Evolutionary conservation across 768 basidiomycete species (phyloP).

Genomic region (Tricholoma hemisulphureum): DNA sequence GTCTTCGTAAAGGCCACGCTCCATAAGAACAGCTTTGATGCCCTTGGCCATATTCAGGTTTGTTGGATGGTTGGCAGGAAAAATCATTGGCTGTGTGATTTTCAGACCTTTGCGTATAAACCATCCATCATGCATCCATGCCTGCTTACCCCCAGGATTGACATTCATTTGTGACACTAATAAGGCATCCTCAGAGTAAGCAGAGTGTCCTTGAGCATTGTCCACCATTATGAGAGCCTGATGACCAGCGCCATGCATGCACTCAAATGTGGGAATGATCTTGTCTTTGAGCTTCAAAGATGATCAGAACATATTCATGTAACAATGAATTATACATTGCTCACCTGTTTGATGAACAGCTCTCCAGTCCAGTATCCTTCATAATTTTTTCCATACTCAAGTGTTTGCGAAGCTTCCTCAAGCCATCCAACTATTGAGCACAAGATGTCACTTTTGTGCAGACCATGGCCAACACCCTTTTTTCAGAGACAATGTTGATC

Average conservation of each 20-base stretch:
- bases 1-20: background rate
- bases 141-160: no score
- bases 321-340: background rate
- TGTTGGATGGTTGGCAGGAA: background rate
- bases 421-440: constrained; percentile 33
- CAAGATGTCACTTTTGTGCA: constrained; percentile 35
- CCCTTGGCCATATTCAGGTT: background rate
- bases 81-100: background rate
- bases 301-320: background rate
- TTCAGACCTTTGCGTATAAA: background rate
- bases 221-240: no score
- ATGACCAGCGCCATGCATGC: background rate
- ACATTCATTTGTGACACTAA: no score
- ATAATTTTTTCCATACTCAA: constrained; percentile 36
- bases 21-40: background rate
- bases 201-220: background rate
- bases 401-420: constrained; percentile 22
- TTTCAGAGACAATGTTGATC: constrained; percentile 25
- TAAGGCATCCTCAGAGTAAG: no score
- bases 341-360: constrained; percentile 32
- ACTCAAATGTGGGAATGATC: background rate
- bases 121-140: background rate
- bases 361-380: no score
- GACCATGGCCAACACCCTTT: constrained; percentile 21
- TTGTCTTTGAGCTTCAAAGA: background rate